Evolutionary conservation across 306 rosid genomes (phyloP).

Genomic region (Quercus gilva): DNA sequence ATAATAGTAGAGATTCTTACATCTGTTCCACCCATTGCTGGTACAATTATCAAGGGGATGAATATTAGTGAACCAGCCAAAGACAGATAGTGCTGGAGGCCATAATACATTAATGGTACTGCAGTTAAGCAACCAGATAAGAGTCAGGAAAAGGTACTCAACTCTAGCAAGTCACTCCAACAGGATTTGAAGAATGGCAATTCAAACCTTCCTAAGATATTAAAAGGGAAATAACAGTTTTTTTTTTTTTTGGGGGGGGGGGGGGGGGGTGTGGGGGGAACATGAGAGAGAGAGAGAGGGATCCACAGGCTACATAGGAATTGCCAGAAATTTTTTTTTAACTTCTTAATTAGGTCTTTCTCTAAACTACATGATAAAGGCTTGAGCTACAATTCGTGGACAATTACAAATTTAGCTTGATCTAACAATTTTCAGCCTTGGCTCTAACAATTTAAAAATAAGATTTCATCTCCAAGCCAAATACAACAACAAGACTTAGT

Average conservation of each 20-base stretch:
- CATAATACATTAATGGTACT: conserved; percentile 71
- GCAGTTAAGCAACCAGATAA: conserved; percentile 36
- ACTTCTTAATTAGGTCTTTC: not conserved
- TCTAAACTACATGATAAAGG: not conserved
- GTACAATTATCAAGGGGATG: conserved; percentile 72
- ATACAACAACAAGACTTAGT: too few species aligned
- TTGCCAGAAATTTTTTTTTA: not conserved
- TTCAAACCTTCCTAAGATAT: not conserved
- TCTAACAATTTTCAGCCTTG: not conserved
- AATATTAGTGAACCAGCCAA: conserved; percentile 86
- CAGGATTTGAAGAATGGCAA: not conserved
- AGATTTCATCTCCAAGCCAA: not conserved
- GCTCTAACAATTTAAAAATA: not conserved
- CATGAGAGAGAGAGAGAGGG: not conserved
- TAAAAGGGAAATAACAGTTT: not conserved
- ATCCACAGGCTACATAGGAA: not conserved
- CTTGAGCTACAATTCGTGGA: not conserved
- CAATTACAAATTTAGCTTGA: not conserved
- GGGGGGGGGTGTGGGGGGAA: too few species aligned
- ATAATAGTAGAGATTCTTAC: conserved; percentile 46
- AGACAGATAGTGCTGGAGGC: conserved; percentile 88
- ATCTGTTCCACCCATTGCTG: conserved; percentile 84
- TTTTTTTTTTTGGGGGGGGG: too few species aligned
- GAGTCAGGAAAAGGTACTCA: conserved; percentile 10
- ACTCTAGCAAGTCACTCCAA: conserved; percentile 18